phyloP scores from a whole-genome alignment of 140 eudicot species.

The Erigeron philadelphicus region DNA sequence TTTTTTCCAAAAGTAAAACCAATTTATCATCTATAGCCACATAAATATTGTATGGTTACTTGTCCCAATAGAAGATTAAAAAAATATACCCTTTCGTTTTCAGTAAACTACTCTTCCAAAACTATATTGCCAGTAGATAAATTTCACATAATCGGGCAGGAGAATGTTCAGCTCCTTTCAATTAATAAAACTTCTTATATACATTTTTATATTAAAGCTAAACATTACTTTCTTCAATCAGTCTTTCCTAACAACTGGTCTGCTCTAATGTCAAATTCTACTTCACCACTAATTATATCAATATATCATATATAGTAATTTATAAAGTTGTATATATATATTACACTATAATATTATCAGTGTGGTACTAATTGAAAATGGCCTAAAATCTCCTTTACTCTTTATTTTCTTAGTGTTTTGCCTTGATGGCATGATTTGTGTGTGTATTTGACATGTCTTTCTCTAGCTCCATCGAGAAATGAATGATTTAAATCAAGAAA shows the following conservation, averaged over 20 bases:
- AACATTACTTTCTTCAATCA: too few relatives aligned
- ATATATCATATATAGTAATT: too few relatives aligned
- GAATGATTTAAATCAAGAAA: conserved; percentile 42
- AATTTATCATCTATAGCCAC: conserved; percentile 30
- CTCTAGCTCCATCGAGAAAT: conserved; percentile 29
- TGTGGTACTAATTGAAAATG: neutral
- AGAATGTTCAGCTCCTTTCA: too few relatives aligned
- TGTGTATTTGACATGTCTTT: conserved; percentile 29
- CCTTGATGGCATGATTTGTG: conserved; percentile 32
- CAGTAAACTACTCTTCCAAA: neutral
- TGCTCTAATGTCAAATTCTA: too few relatives aligned
- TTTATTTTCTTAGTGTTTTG: conserved; percentile 31
- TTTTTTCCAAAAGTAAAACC: conserved; percentile 26
- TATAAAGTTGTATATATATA: conserved; percentile 11
- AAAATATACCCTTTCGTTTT: conserved; percentile 20
- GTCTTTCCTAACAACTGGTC: too few relatives aligned
- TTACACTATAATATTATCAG: neutral
- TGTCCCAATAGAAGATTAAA: conserved; percentile 27
- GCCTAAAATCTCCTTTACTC: conserved; percentile 13
- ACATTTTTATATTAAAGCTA: too few relatives aligned
- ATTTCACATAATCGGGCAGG: neutral
- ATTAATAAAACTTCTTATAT: too few relatives aligned
- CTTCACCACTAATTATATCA: too few relatives aligned
- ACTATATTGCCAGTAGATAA: neutral
- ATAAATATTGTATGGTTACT: conserved; percentile 27